A percentile compares a stretch with the other conserved stretches of the same genome.
Evolutionary conservation across 805 yeast genomes (phyloP).

Genomic region (Candida verbasci): DNA sequence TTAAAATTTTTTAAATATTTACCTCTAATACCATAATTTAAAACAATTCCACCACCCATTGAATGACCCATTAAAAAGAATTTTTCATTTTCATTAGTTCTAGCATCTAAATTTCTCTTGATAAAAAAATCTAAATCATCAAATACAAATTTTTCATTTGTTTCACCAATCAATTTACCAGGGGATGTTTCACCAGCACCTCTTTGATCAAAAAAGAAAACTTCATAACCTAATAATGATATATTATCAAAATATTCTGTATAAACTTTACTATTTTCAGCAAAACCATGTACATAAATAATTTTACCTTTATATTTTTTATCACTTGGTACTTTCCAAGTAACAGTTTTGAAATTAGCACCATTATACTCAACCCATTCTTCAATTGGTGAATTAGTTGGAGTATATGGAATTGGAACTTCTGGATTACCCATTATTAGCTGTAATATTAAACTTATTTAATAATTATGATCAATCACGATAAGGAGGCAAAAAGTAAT

Average conservation of each 20-base stretch:
- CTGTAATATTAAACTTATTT: too few relatives aligned
- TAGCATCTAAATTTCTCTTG: constrained; percentile 36
- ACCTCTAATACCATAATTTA: constrained; percentile 61
- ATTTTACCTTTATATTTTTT: constrained; percentile 46
- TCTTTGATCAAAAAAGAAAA: constrained; percentile 68
- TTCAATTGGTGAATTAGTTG: constrained; percentile 25
- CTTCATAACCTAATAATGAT: constrained; percentile 53
- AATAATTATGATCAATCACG: too few relatives aligned
- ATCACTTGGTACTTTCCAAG: constrained; percentile 36
- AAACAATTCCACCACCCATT: constrained; percentile 75
- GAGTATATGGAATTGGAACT: constrained; percentile 36
- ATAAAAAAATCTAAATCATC: constrained; percentile 59
- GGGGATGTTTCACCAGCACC: constrained; percentile 69
- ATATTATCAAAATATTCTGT: constrained; percentile 51
- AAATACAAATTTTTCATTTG: constrained; percentile 53
- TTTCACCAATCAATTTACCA: constrained; percentile 48
- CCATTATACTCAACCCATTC: constrained; percentile 32
- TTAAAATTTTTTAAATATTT: constrained; percentile 41
- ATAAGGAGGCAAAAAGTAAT: too few relatives aligned
- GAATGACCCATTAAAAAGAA: constrained; percentile 64
- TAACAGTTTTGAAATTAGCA: constrained; percentile 37
- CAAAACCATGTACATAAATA: constrained; percentile 67
- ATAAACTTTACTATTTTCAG: constrained; percentile 52
- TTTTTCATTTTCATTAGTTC: constrained; percentile 28
- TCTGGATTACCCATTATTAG: constrained; percentile 8